Evolutionary conservation across 306 rosid genomes (phyloP), one percentile per base, ranked within the genome.

Genomic region (Cicer judaicum): DNA sequence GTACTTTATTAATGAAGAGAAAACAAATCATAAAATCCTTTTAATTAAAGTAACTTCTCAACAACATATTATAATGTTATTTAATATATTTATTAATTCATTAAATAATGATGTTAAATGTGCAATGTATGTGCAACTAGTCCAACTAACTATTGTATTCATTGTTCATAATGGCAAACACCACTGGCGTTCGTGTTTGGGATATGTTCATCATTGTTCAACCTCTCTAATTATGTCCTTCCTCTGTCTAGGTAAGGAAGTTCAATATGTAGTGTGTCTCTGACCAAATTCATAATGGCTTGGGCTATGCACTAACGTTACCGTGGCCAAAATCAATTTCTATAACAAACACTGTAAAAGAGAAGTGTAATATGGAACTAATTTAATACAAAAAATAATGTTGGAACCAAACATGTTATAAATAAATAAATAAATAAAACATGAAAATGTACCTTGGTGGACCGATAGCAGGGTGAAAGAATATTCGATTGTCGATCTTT

Each of bases 401-500:
- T 24, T 63, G 44, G 47, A 41, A 43, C 73, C 8, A 6, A n/a
- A 64, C 7, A 18, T 12, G 5, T 29, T 2, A 29, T 29, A 29
- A 29, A 29, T 1, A 44, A 59, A 47, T 3, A 19, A 19, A 24
- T 21, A 21, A 21, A 21, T 21, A 21, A 21, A 21, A 40, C 48
- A 61, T 24, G 49, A 62, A 24, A 39, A 70, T 42, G 54, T 77
- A 68, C 70, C 29, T 61, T 68, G 72, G 63, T 62, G 67, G 64
- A 76, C 55, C 54, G 2, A 69, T 42, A 44, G 65, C 50, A 42
- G 72, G 72, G 57, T 67, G 43, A 74, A 74, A 63, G 78, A 74
- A 73, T 73, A 78, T 42, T 40, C 80, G 8, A 44, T 72, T 40
- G 24, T 29, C 74, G 24, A 54, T 62, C 42, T 54, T 62, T 12